A percentile compares a stretch with the other conserved stretches of the same genome.
Evolutionary conservation across 2,329 filamentous ascomycete genomes (phyloP).

Genomic region (Clonostachys chloroleuca): DNA sequence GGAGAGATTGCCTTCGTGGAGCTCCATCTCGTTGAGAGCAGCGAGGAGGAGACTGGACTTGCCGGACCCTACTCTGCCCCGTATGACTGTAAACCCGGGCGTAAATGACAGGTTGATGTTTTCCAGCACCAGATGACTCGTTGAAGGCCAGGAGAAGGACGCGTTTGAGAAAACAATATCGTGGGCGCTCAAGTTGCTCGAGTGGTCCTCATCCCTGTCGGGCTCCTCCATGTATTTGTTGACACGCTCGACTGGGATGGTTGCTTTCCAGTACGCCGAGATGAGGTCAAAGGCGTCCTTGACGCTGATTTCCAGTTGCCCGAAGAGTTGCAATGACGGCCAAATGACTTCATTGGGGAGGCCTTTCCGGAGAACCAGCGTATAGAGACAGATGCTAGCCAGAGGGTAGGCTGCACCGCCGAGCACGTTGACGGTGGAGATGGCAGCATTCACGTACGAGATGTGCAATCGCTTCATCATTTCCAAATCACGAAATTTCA

Average conservation of each 20-base stretch:
- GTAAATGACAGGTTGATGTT: slow-evolving; percentile 39
- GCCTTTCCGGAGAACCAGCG: slow-evolving; percentile 60
- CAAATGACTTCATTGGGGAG: slow-evolving; percentile 81
- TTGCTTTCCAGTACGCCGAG: slow-evolving; percentile 73
- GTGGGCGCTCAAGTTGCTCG: slow-evolving; percentile 19
- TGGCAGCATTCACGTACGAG: slow-evolving; percentile 33
- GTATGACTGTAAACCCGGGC: slow-evolving; percentile 48
- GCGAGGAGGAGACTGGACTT: slow-evolving; percentile 58
- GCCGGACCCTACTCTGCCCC: slow-evolving; percentile 55
- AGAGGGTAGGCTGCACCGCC: slow-evolving; percentile 75
- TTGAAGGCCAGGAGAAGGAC: slow-evolving; percentile 77
- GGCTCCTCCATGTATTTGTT: slow-evolving; percentile 85
- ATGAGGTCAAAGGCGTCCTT: slow-evolving; percentile 73
- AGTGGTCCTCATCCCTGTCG: slow-evolving; percentile 56
- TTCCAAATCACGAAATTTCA: slow-evolving; percentile 25
- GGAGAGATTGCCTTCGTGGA: slow-evolving; percentile 43
- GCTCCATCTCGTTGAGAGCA: slow-evolving; percentile 63
- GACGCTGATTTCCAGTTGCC: slow-evolving; percentile 68
- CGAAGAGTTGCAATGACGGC: slow-evolving; percentile 78
- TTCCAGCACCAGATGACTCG: slow-evolving; percentile 43
- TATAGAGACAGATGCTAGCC: slow-evolving; percentile 78
- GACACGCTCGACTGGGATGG: slow-evolving; percentile 77
- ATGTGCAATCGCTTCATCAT: slow-evolving; percentile 30
- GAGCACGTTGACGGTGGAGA: slow-evolving; percentile 66
- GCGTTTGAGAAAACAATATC: slow-evolving; percentile 56